These are phyloP conservation scores for Carallia brachiata DNA, from an alignment of 345 rosid species.

Conservation along the genomic window DNA sequence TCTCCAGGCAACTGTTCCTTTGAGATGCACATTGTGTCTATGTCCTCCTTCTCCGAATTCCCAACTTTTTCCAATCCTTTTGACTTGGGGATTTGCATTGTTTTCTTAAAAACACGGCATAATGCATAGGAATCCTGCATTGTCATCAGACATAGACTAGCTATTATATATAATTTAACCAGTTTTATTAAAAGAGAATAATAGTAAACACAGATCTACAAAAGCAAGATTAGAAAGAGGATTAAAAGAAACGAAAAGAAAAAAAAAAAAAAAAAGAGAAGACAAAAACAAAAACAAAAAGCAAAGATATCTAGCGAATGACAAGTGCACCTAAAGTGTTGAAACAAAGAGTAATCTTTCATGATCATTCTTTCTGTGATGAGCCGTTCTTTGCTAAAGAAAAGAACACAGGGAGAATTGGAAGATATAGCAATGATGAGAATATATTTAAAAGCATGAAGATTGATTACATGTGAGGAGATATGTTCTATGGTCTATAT, in stretches of 20 bases:
- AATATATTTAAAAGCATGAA: background rate
- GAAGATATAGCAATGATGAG: conserved; percentile 11
- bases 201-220: conserved; percentile 3
- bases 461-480: background rate
- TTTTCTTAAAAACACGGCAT: conserved; percentile 73
- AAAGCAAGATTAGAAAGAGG: conserved; percentile 21
- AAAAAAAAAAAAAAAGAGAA: conserved; percentile 2
- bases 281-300: conserved; percentile 13
- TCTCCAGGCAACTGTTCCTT: conserved; percentile 22
- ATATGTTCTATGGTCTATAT: background rate
- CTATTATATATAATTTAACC: background rate
- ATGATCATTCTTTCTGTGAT: conserved; percentile 20
- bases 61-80: conserved; percentile 16
- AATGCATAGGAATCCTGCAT: conserved; percentile 69
- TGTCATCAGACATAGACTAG: no score
- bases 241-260: conserved; percentile 6
- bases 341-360: conserved; percentile 39
- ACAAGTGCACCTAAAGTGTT: conserved; percentile 27
- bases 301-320: background rate
- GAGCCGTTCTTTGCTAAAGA: conserved; percentile 28
- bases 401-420: conserved; percentile 6
- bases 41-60: conserved; percentile 14
- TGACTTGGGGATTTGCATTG: conserved; percentile 44
- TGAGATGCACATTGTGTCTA: conserved; percentile 8
- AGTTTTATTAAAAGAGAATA: background rate